Conservation (phyloP, 768 basidiomycete species). For the Termitomyces titanicus region DNA sequence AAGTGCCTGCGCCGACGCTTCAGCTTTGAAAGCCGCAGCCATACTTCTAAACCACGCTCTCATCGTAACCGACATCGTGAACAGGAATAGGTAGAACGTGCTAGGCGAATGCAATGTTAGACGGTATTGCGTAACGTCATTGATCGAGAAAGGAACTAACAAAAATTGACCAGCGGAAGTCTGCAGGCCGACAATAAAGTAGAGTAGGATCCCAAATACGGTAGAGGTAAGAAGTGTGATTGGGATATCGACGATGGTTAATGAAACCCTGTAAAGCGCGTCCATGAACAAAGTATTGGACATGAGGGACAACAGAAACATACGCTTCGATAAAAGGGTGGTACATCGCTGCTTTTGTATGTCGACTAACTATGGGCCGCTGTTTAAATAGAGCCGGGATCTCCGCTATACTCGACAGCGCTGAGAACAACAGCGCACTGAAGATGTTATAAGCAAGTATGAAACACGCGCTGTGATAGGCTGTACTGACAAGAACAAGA, state of each 20-base stretch:
- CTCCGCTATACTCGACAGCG: conserved; percentile 59
- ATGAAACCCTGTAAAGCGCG: conserved; percentile 39
- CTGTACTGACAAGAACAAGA: conserved; percentile 64
- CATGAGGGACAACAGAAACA: conserved; percentile 2
- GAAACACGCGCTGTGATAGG: not conserved
- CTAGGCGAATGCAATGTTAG: conserved; percentile 25
- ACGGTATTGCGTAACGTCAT: not conserved
- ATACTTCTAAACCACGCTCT: conserved; percentile 73
- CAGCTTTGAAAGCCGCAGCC: conserved; percentile 54
- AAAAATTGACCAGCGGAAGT: conserved; percentile 58
- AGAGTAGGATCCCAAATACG: conserved; percentile 48
- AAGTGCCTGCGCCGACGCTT: conserved; percentile 60
- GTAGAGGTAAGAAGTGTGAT: conserved; percentile 45
- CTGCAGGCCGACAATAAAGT: conserved; percentile 62
- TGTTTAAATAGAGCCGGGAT: conserved; percentile 61
- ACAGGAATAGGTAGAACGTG: conserved; percentile 55
- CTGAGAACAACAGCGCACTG: conserved; percentile 57
- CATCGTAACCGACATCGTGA: conserved; percentile 59
- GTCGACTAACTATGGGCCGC: conserved; percentile 56
- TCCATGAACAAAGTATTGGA: not conserved
- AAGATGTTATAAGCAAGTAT: not conserved
- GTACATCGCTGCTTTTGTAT: conserved; percentile 60
- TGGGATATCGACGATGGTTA: conserved; percentile 61
- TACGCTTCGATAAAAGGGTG: conserved; percentile 45
- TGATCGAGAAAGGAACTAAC: conserved; percentile 34